Conservation (phyloP, 176 grass and related monocot genomes). For the Carex cristatella region DNA sequence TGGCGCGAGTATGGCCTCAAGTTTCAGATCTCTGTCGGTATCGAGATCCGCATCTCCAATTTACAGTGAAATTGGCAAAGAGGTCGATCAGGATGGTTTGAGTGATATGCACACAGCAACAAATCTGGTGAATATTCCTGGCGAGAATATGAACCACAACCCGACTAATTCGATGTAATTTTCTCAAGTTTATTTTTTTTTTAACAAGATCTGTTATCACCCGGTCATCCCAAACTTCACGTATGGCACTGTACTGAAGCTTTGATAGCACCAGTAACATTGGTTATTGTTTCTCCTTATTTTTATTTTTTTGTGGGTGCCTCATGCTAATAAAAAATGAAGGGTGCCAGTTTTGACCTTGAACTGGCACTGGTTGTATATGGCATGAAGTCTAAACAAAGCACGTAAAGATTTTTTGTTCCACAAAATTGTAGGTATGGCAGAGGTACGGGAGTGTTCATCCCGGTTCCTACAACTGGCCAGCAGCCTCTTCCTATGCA, state of each 20-base stretch:
- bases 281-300: background rate
- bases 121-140: background rate
- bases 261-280: background rate
- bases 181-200: background rate
- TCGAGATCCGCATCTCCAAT: too few species aligned
- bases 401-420: background rate
- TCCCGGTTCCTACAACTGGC: too few species aligned
- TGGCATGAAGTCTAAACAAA: background rate
- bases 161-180: background rate
- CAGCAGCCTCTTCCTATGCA: too few species aligned
- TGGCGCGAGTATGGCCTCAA: too few species aligned
- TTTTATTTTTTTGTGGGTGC: background rate
- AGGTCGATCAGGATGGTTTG: too few species aligned
- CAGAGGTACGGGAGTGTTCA: background rate
- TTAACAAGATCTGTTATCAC: background rate
- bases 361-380: background rate
- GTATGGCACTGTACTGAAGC: background rate
- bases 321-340: background rate
- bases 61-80: too few species aligned
- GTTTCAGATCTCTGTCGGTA: too few species aligned
- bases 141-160: background rate
- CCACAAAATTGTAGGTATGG: background rate
- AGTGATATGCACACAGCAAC: too few species aligned
- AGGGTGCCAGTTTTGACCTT: background rate
- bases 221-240: background rate